Base-by-base conservation (phyloP, 371 early-diverging fungal species). In the Lichtheimia hyalospora region DNA sequence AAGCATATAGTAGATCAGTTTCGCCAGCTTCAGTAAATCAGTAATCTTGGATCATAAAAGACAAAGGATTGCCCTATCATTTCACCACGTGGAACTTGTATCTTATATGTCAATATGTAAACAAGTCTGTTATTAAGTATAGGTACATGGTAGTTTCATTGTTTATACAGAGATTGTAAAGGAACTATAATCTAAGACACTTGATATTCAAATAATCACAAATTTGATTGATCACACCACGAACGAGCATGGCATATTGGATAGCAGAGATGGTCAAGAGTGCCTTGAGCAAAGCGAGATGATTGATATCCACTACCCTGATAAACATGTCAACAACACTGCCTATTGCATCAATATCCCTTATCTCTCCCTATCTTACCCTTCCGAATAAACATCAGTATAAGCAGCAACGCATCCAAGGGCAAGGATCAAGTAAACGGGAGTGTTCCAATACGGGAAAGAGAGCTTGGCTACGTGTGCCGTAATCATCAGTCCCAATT, bases 181-280 rank as follows among this genome's bases (percentile, higher is more conserved):
- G 15, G 18, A 44, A 44, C 13, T 13, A 46, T 18, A 46, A 5
- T 46, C 46, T n/a, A 46, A 95, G 75, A 63, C 96, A 95, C 66
- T 89, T 83, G 69, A 95, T 95, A 59, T 90, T 88, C 50, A 95
- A 82, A 69, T 87, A 88, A 42, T 75, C 73, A 77, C 95, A 95
- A 57, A 96, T 89, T 55, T 90, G 85, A 58, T 87, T 77, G 66
- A 96, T 89, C 55, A 96, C 91, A 49, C 73, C 66, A 13, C 78
- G 63, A 1, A 87, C 88, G 68, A 92, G 89, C 63, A 85, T 85
- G 34, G 82, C 71, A 68, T 96, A 95, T 25, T 66, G 64, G 23
- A 58, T 52, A 25, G 62, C 68, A 40, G 77, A 64, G 8, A 77
- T n/a, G 5, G 64, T 16, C 2, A 71, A 40, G 16, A 66, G 69